Evolutionary conservation across 1,284 basidiomycete species (phyloP).

Genomic region (Austroboletus novae-zelandiae): DNA sequence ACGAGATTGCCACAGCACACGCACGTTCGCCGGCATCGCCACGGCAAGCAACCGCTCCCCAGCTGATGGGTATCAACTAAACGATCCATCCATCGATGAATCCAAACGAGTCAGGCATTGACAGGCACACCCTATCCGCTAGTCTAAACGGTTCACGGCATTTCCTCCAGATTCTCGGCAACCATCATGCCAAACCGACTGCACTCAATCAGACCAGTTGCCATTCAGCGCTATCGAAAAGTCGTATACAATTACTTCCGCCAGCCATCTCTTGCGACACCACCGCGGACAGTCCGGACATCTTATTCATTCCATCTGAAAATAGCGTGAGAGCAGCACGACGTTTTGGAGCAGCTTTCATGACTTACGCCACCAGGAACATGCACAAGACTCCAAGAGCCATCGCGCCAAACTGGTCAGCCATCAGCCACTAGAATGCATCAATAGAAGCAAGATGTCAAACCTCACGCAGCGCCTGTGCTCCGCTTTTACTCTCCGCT

Average conservation of each 20-base stretch:
- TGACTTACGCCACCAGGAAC: slow-evolving; percentile 82
- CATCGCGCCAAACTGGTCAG: slow-evolving; percentile 80
- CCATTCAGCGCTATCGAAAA: background rate
- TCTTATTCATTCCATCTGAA: slow-evolving; percentile 81
- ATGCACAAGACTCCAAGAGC: slow-evolving; percentile 84
- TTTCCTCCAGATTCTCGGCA: slow-evolving; percentile 8
- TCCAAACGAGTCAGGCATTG: slow-evolving; percentile 11
- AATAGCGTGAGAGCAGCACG: slow-evolving; percentile 19
- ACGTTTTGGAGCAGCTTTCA: slow-evolving; percentile 10
- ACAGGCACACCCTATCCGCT: slow-evolving; percentile 12
- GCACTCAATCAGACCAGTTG: background rate
- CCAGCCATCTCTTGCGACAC: background rate
- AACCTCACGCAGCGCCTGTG: slow-evolving; percentile 85
- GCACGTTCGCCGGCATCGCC: slow-evolving; percentile 43
- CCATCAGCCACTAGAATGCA: slow-evolving; percentile 14
- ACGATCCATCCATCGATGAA: slow-evolving; percentile 13
- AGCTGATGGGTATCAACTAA: slow-evolving; percentile 10
- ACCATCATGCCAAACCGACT: background rate
- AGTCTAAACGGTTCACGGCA: slow-evolving; percentile 34
- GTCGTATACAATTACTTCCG: slow-evolving; percentile 9
- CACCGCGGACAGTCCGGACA: slow-evolving; percentile 9
- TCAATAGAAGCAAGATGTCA: slow-evolving; percentile 20
- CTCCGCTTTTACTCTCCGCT: slow-evolving; percentile 80
- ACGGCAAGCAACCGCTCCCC: slow-evolving; percentile 19
- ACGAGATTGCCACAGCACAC: slow-evolving; percentile 24